phyloP scores from a whole-genome alignment of 148 eudicot genomes.

The Heliamphora exappendiculata region DNA sequence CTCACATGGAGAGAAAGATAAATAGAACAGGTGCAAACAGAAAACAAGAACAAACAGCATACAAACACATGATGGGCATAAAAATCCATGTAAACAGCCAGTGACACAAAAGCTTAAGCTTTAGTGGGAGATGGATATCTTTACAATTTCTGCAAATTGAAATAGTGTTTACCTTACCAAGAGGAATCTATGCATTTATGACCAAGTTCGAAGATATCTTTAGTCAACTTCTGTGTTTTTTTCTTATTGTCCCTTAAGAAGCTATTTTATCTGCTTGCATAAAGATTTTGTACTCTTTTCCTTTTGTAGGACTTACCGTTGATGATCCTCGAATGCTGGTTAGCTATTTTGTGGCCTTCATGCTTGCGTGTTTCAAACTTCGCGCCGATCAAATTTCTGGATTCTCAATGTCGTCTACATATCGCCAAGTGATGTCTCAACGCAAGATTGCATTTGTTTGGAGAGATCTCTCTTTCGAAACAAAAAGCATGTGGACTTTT shows the following conservation, averaged over 20 bases:
- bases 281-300: not conserved
- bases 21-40: not conserved
- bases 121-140: not conserved
- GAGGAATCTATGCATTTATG: not conserved
- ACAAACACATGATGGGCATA: not conserved
- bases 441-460: conserved; percentile 85
- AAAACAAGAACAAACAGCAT: not conserved
- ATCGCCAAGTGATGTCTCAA: conserved; percentile 80
- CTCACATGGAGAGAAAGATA: not conserved
- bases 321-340: conserved; percentile 85
- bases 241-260: not conserved
- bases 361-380: conserved; percentile 83
- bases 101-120: not conserved
- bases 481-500: conserved; percentile 98
- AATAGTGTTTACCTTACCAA: not conserved
- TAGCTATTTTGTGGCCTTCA: conserved; percentile 76
- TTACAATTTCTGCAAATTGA: not conserved
- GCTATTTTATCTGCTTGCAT: not conserved
- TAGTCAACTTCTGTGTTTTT: not conserved
- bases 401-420: conserved; percentile 70
- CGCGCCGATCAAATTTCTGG: conserved; percentile 72
- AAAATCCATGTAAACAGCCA: not conserved
- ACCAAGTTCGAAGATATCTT: not conserved
- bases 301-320: conserved; percentile 65
- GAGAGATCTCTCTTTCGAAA: conserved; percentile 96